A percentile compares a stretch with the other conserved stretches of the same genome.
phyloP scores from a whole-genome alignment of 2,329 filamentous ascomycete genomes.

The Dactylellina haptotyla region DNA sequence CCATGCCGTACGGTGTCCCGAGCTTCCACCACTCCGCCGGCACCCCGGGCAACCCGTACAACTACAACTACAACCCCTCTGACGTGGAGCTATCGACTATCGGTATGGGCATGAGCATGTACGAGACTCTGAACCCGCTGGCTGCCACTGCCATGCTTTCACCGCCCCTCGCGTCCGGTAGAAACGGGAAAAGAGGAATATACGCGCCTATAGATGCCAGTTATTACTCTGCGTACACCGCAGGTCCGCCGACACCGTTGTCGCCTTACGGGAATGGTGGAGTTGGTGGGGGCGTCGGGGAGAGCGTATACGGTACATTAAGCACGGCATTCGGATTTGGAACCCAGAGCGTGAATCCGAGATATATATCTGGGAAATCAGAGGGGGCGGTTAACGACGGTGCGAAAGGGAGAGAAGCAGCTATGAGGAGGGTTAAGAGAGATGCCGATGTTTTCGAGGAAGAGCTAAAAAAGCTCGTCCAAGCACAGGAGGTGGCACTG shows the following conservation, averaged over 20 bases:
- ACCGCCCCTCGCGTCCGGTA: not conserved
- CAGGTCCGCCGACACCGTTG: constrained; percentile 8
- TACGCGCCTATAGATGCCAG: constrained; percentile 52
- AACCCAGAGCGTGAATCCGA: constrained; percentile 36
- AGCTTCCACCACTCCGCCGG: constrained; percentile 47
- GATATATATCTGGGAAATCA: constrained; percentile 48
- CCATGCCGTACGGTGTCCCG: constrained; percentile 48
- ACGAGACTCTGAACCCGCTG: constrained; percentile 46
- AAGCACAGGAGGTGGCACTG: constrained; percentile 39
- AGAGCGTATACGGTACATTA: constrained; percentile 31
- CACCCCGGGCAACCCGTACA: constrained; percentile 30
- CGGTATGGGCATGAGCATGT: constrained; percentile 52
- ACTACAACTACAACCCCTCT: constrained; percentile 38
- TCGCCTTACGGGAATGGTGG: constrained; percentile 12
- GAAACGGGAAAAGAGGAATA: constrained; percentile 38
- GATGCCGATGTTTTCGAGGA: constrained; percentile 43
- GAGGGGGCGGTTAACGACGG: constrained; percentile 45
- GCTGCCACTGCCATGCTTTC: constrained; percentile 32
- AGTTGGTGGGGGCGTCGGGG: not conserved
- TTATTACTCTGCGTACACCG: constrained; percentile 46
- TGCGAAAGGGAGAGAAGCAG: constrained; percentile 26
- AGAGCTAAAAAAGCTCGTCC: constrained; percentile 33
- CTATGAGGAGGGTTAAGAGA: constrained; percentile 40
- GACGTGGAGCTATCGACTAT: constrained; percentile 48
- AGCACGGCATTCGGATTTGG: constrained; percentile 26